Evolutionary conservation across 306 rosid genomes (phyloP), one percentile per base, ranked within the genome.

Genomic region (Cotoneaster glaucophyllus): DNA sequence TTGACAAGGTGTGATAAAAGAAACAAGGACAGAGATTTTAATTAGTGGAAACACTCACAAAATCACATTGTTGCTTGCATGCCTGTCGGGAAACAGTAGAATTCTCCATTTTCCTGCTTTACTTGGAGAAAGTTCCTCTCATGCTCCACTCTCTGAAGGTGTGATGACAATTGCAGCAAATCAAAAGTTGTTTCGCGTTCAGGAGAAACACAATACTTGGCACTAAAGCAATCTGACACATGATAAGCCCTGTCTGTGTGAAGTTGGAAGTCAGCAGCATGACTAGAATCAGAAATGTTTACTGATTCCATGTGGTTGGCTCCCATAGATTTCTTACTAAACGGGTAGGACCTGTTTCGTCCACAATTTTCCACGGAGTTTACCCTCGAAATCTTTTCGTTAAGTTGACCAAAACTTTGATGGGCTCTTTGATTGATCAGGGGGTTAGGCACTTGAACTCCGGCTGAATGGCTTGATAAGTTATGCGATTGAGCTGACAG

Each of bases 91-190:
- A 88, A 86, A 82, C 78, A 82, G 82, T 77, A 77, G 44, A 65
- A 66, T 13, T 88, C 88, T 28, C 85, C 91, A 71, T 79, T 83
- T 81, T 82, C 87, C 79, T 80, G 82, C 59, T 85, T 87, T n/a
- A 86, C 83, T 83, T 82, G 83, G 70, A 78, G 71, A 76, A 84
- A 74, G 62, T 78, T 82, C 81, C 88, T 85, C 76, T 88, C 92
- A 48, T 80, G 86, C 84, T 92, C 93, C 78, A 92, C 97, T 81
- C 96, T 87, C 70, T 82, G 87, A 78, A 92, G 95, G 82, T 92
- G 89, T 37, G 93, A 86, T 59, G 97, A 90, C 79, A 92, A 74
- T 41, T 92, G 96, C 72, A 86, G 84, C 77, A 90, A 74, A 75
- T 92, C 85, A 75, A 90, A 88, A 2, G 86, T 85, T 6, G 83